Base-by-base conservation (phyloP, 306 rosid species). In the Oxytropis ochrocephala region DNA sequence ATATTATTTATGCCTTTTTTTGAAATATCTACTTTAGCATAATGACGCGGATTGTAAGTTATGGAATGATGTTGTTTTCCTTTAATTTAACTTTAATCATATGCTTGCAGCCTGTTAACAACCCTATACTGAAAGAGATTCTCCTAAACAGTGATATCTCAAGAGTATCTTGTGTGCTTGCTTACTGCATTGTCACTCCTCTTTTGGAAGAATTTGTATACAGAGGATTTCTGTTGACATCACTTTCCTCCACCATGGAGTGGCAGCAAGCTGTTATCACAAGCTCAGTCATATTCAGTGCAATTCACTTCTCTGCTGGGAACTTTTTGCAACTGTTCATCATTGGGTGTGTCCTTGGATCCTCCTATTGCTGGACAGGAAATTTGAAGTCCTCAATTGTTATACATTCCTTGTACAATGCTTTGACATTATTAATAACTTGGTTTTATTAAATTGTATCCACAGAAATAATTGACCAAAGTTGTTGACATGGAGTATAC, bases 341-440 rank as follows among this genome's bases (percentile, higher is more conserved):
- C 77, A 72, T 92, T 65, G 96, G 98, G 6, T 85, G 79, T 70
- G 84, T 85, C 39, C 89, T 92, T 69, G 98, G 96, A 62, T 84
- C 78, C 81, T 84, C 88, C 0, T 86, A 88, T 58, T 83, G 84
- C 79, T 92, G 96, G 96, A 84, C 87, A 43, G 91, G 87, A 44
- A 85, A 86, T 74, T 83, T 92, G 69, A 64, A 69, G 17, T 85
- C 89, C 36, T 78, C 96, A 30, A 56, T 89, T 63, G 64, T 75
- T 72, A 80, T 88, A 53, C 98, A 92, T 66, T 92, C 93, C 47
- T 53, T 89, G 67, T 92, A 92, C 84, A 92, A 89, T 72, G 88
- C 89, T 46, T 39, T 92, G 75, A 86, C 88, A 59, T 60, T 92
- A 7, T 1, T 83, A 8, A 51, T 82, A 60, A 74, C 92, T 44